Conservation (phyloP, 345 rosid genomes). For the Melaleuca alternifolia region DNA sequence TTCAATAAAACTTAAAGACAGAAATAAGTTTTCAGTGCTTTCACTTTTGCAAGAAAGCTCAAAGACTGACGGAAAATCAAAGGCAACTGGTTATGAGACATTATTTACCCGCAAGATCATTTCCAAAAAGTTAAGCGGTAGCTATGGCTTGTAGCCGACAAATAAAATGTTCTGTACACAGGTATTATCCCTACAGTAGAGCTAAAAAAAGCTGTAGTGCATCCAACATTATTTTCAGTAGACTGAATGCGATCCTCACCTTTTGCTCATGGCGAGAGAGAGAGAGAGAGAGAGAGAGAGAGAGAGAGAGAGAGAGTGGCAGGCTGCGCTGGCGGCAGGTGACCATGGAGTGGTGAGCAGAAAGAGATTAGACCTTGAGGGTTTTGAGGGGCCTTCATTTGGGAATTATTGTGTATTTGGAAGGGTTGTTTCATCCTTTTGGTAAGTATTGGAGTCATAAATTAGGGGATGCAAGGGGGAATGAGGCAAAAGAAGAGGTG, state of each 20-base stretch:
- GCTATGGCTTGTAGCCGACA: not conserved
- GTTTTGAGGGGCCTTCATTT: not conserved
- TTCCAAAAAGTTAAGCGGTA: not conserved
- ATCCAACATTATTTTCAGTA: not conserved
- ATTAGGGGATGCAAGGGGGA: not conserved
- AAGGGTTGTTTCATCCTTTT: not conserved
- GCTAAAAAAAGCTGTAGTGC: not conserved
- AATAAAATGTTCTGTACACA: not conserved
- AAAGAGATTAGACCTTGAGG: not conserved
- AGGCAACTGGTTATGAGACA: not conserved
- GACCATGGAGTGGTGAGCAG: not conserved
- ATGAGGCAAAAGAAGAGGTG: not conserved
- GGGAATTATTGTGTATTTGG: not conserved
- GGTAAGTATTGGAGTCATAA: not conserved
- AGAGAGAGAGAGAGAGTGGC: too few species aligned
- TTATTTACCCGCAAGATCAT: not conserved
- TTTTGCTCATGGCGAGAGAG: not conserved
- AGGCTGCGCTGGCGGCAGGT: not conserved
- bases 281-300: not conserved
- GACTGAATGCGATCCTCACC: not conserved
- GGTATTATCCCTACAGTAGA: not conserved
- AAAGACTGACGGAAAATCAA: not conserved
- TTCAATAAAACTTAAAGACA: not conserved
- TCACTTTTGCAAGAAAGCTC: not conserved
- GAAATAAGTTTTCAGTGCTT: not conserved